A percentile compares a stretch with the other conserved stretches of the same genome.
These are phyloP conservation scores for Wallacemonas collosoma DNA, from an alignment of 208 protist genomes.

Conservation along the genomic window DNA sequence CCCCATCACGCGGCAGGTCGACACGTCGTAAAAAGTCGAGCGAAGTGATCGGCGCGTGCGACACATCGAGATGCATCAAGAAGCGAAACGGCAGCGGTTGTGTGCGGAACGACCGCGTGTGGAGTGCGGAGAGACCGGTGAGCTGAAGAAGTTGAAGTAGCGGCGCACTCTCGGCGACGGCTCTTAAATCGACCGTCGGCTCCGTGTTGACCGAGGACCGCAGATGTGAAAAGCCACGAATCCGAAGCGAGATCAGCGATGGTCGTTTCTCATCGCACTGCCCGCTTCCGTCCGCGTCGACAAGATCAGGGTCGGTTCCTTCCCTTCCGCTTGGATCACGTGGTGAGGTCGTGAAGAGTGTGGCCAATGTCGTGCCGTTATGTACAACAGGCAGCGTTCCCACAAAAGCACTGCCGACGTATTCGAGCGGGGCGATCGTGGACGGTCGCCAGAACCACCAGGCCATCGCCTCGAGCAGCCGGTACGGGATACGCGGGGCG, in stretches of 20 bases:
- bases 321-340: background rate
- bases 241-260: conserved; percentile 2
- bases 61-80: conserved; percentile 12
- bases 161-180: conserved; percentile 1
- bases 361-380: background rate
- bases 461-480: conserved; percentile 1
- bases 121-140: background rate
- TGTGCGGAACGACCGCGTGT: background rate
- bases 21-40: conserved; percentile 2
- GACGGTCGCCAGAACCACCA: conserved; percentile 12
- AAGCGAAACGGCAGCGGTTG: background rate
- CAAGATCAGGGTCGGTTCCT: background rate
- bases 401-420: conserved; percentile 9
- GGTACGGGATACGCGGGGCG: conserved; percentile 7
- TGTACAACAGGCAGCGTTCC: background rate
- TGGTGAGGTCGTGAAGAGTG: conserved; percentile 16
- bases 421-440: conserved; percentile 3
- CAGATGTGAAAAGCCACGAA: conserved; percentile 10
- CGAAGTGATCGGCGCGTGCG: background rate
- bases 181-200: background rate
- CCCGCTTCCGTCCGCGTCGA: background rate
- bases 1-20: background rate
- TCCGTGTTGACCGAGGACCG: background rate
- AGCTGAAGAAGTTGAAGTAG: conserved; percentile 11
- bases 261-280: background rate